A percentile compares a stretch with the other conserved stretches of the same genome.
phyloP scores from a whole-genome alignment of 495 filamentous ascomycete genomes.

The Trichoderma orchidacearum region DNA sequence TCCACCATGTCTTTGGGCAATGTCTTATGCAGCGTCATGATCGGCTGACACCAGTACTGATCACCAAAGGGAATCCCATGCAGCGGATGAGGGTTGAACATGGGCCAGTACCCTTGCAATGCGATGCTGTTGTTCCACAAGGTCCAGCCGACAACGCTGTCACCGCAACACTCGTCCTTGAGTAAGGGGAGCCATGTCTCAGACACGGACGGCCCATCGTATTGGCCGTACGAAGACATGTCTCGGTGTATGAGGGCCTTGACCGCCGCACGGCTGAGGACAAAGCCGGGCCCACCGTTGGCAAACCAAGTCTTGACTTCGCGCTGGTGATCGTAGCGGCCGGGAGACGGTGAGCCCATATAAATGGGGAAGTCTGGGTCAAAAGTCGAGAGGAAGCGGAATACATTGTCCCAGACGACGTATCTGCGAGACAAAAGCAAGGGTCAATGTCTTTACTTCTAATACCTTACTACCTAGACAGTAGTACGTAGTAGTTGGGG shows the following conservation, averaged over 20 bases:
- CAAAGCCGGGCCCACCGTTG: constrained; percentile 40
- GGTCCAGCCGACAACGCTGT: constrained; percentile 37
- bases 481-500: too few relatives aligned
- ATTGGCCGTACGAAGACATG: constrained; percentile 15
- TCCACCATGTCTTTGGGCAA: constrained; percentile 16
- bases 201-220: constrained; percentile 13
- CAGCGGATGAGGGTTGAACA: constrained; percentile 34
- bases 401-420: constrained; percentile 42
- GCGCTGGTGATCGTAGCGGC: constrained; percentile 10
- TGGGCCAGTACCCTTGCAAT: constrained; percentile 34
- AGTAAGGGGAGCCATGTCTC: constrained; percentile 17
- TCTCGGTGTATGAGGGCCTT: constrained; percentile 19
- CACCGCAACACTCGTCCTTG: constrained; percentile 35
- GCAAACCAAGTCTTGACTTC: constrained; percentile 24
- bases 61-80: constrained; percentile 25
- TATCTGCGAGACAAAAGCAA: constrained; percentile 9
- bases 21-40: constrained; percentile 41
- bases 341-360: constrained; percentile 37
- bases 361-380: constrained; percentile 35
- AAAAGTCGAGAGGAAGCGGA: constrained; percentile 39
- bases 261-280: constrained; percentile 36
- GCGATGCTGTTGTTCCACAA: constrained; percentile 24
- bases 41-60: constrained; percentile 40
- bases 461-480: too few relatives aligned
- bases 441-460: not conserved